Base-by-base conservation (phyloP, 2,329 filamentous ascomycete species). In the Penicillium psychrosexuale region DNA sequence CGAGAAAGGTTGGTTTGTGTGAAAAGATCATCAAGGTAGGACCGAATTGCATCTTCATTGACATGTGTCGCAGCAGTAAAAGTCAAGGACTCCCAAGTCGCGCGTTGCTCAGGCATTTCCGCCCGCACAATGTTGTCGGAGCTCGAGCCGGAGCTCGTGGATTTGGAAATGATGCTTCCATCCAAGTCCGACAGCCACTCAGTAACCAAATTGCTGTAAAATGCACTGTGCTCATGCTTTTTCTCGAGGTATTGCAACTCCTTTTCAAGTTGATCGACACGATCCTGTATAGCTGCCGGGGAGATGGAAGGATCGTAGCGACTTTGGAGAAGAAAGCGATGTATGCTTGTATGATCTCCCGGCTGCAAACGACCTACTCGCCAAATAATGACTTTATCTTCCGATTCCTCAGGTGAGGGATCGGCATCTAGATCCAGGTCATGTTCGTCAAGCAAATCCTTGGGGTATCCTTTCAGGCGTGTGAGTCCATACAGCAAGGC, bases 21-120 rank as follows among this genome's bases (percentile, higher is more conserved):
- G 62, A 86, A 86, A 0, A 86, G 72, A 1, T 69, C 59, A 11
- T 76, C 69, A 1, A 87, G 77, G 60, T 84, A 86, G 0, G 66
- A 57, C 3, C 72, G 68, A 53, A 86, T 80, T 9, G 70, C 74
- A 3, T 57, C 60, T 8, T 68, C 66, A 58, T 85, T 76, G 3
- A 78, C 78, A 15, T 79, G 63, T 28, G 73, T 73, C 5, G 76
- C 67, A 3, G 54, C 31, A 9, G 72, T 72, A 63, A 86, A 86
- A n/a, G 83, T 81, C 50, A 79, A 71, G 1, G 72, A 66, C 64
- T 86, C 84, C 81, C 83, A 86, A 12, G 70, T 74, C 1, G 75
- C 72, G 19, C 82, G 75, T 58, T 81, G 77, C 52, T 80, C 73
- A 51, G 81, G 78, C 73, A 82, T 81, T 60, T 82, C 80, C 37